Percentiles rank a stretch among this genome's conserved stretches.
Conservation (phyloP, 2,329 filamentous ascomycete genomes). For the Pyrenochaeta sp. region DNA sequence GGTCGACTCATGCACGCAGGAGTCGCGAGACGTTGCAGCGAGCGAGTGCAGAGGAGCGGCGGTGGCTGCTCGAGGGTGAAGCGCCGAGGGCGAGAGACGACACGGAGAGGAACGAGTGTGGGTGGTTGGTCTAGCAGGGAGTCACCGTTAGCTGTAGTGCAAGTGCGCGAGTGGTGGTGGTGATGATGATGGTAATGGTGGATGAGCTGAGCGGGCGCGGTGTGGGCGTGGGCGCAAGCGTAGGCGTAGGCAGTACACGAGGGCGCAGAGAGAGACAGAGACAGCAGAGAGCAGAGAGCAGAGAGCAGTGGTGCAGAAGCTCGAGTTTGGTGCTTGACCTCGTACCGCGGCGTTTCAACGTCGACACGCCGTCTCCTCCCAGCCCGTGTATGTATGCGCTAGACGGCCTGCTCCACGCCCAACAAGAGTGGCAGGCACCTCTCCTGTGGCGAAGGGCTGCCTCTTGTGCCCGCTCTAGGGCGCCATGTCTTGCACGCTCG, state of each 20-base stretch:
- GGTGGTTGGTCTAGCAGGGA: slow-evolving; percentile 3
- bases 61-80: neutral
- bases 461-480: slow-evolving; percentile 1
- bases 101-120: slow-evolving; percentile 12
- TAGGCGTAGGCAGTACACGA: neutral
- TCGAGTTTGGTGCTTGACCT: slow-evolving; percentile 10
- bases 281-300: neutral
- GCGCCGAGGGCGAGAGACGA: neutral
- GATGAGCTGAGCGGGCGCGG: slow-evolving; percentile 8
- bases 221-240: neutral
- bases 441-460: slow-evolving; percentile 7
- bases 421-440: slow-evolving; percentile 7
- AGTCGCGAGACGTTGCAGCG: slow-evolving; percentile 9
- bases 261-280: neutral
- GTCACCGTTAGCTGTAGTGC: slow-evolving; percentile 13
- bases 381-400: slow-evolving; percentile 1
- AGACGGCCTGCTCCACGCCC: neutral
- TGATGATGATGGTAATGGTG: slow-evolving; percentile 3
- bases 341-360: slow-evolving; percentile 20
- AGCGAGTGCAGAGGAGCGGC: slow-evolving; percentile 7
- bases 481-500: slow-evolving; percentile 9
- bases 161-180: neutral
- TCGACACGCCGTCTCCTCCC: slow-evolving; percentile 5
- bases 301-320: slow-evolving; percentile 5
- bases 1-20: slow-evolving; percentile 29